Evolutionary conservation across 2,329 filamentous ascomycete genomes (phyloP).

Genomic region (Zymoseptoria tritici): DNA sequence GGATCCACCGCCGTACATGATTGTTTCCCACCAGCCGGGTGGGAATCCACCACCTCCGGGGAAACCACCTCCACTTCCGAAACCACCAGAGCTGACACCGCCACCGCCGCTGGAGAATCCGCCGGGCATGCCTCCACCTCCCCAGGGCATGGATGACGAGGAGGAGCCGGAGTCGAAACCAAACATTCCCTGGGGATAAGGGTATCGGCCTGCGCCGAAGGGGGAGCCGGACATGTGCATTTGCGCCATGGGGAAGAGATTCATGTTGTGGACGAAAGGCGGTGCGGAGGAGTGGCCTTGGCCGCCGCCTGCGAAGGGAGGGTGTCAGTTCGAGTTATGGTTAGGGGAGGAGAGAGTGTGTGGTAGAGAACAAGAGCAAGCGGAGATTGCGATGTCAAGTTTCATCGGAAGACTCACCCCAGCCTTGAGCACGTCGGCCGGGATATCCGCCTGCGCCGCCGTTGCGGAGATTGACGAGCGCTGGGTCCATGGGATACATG

Average conservation of each 20-base stretch:
- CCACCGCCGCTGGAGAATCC: no score
- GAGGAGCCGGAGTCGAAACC: not conserved
- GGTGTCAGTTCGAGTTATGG: no score
- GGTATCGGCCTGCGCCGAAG: constrained; percentile 15
- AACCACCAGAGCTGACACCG: no score
- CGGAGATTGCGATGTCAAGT: no score
- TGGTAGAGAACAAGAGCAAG: no score
- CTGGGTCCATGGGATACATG: not conserved
- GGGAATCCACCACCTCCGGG: no score
- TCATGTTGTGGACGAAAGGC: constrained; percentile 15
- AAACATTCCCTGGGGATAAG: constrained; percentile 4
- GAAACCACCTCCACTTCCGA: no score
- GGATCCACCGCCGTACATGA: not conserved
- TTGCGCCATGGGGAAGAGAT: constrained; percentile 10
- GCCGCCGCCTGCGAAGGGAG: not conserved
- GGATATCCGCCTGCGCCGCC: not conserved
- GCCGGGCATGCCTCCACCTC: not conserved
- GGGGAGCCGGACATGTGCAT: constrained; percentile 4
- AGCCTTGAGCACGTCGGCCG: not conserved
- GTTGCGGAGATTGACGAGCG: not conserved
- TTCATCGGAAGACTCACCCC: no score
- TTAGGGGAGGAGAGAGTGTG: no score
- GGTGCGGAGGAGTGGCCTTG: constrained; percentile 4
- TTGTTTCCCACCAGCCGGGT: not conserved
- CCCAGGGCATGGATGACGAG: no score